phyloP scores from a whole-genome alignment of 1,284 basidiomycete genomes.

The Chiua sp. region DNA sequence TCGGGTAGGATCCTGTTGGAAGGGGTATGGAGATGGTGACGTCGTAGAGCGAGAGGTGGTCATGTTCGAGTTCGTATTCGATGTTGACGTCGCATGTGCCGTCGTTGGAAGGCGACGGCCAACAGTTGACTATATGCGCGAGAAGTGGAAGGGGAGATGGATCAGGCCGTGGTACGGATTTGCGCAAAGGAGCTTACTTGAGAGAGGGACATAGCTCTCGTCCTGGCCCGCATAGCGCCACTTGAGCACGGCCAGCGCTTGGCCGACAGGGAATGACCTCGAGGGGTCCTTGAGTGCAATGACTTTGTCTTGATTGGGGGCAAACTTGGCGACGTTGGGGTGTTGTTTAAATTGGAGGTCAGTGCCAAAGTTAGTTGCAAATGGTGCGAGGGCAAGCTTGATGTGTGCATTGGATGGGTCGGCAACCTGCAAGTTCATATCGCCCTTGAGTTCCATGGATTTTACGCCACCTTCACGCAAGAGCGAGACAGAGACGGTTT shows the following conservation, averaged over 20 bases:
- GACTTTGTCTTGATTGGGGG: slow-evolving; percentile 65
- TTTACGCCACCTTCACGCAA: slow-evolving; percentile 92
- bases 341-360: slow-evolving; percentile 96
- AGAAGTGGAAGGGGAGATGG: not conserved
- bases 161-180: not conserved
- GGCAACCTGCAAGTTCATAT: slow-evolving; percentile 91
- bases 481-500: slow-evolving; percentile 81
- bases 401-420: slow-evolving; percentile 82
- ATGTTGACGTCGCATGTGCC: slow-evolving; percentile 94
- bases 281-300: slow-evolving; percentile 88
- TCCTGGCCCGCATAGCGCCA: slow-evolving; percentile 94
- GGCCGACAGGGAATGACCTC: slow-evolving; percentile 87
- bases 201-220: slow-evolving; percentile 90
- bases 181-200: slow-evolving; percentile 60
- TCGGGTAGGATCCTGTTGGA: slow-evolving; percentile 86
- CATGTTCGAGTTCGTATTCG: slow-evolving; percentile 95
- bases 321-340: slow-evolving; percentile 92
- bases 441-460: slow-evolving; percentile 91
- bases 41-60: slow-evolving; percentile 80
- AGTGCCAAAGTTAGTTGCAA: slow-evolving; percentile 66
- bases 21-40: slow-evolving; percentile 92
- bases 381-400: slow-evolving; percentile 69
- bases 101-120: slow-evolving; percentile 92
- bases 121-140: slow-evolving; percentile 80
- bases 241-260: slow-evolving; percentile 89